Conservation (phyloP, 257 asterid species). For the Fraxinus cuspidata region DNA sequence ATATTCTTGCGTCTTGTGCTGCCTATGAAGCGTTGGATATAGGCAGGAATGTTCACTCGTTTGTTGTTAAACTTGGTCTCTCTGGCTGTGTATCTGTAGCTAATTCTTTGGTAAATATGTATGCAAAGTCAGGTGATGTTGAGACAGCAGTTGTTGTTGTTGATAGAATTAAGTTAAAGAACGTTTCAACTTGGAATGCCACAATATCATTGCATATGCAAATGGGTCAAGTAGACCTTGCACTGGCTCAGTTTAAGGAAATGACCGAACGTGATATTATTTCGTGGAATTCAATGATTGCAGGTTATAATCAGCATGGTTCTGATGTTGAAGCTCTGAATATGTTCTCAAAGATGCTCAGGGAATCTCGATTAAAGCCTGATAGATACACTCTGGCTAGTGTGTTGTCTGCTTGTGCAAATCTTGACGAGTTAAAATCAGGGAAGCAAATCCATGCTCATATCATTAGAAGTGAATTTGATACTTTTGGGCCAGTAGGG, state of each 20-base stretch:
- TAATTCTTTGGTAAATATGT: constrained; percentile 81
- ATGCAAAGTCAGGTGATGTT: constrained; percentile 64
- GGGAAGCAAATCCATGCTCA: constrained; percentile 80
- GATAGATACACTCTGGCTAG: constrained; percentile 73
- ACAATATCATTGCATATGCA: constrained; percentile 70
- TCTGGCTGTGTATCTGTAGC: constrained; percentile 55
- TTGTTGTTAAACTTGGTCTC: constrained; percentile 61
- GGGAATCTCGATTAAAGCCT: constrained; percentile 46
- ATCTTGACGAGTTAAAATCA: constrained; percentile 39
- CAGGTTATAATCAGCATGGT: constrained; percentile 79
- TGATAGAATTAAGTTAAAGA: constrained; percentile 54
- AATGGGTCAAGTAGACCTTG: constrained; percentile 54
- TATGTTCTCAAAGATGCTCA: constrained; percentile 61
- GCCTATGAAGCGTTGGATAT: constrained; percentile 44
- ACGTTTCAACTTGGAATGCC: constrained; percentile 64
- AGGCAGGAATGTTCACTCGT: constrained; percentile 72
- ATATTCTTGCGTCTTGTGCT: constrained; percentile 71
- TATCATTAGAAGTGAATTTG: constrained; percentile 53
- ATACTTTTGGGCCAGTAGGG: constrained; percentile 60
- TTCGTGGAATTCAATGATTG: constrained; percentile 82
- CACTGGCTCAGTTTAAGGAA: constrained; percentile 54
- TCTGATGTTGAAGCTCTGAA: constrained; percentile 52
- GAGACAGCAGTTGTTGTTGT: constrained; percentile 49
- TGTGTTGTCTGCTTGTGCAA: constrained; percentile 74
- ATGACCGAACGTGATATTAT: constrained; percentile 69